These are phyloP conservation scores for Pichia sp. DNA, from an alignment of 1,139 yeast species.

Conservation along the genomic window DNA sequence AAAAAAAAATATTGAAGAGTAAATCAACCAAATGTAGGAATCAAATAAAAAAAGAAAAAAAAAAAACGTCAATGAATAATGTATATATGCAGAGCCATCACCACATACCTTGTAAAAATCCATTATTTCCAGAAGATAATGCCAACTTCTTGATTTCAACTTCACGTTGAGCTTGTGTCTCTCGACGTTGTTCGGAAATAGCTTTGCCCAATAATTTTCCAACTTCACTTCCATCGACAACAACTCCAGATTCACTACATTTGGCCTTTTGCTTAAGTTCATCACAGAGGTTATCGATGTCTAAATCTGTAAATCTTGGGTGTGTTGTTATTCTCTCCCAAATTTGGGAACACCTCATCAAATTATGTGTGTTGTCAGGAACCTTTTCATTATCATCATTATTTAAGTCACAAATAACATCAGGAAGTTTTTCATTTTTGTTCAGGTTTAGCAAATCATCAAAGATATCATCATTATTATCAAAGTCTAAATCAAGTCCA, in stretches of 20 bases:
- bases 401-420: background rate
- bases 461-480: constrained; percentile 14
- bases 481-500: constrained; percentile 1
- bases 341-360: constrained; percentile 76
- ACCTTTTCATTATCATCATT: constrained; percentile 38
- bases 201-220: constrained; percentile 30
- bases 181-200: constrained; percentile 3
- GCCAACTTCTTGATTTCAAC: constrained; percentile 2
- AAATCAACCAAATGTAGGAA: background rate
- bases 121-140: background rate
- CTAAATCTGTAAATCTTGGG: constrained; percentile 88
- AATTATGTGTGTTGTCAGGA: constrained; percentile 45
- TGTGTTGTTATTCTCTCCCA: constrained; percentile 96
- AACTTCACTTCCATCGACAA: constrained; percentile 73
- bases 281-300: constrained; percentile 84
- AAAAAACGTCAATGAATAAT: background rate
- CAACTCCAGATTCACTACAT: constrained; percentile 89
- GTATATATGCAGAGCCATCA: constrained; percentile 1
- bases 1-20: too few relatives aligned
- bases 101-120: constrained; percentile 7
- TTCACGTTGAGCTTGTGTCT: background rate
- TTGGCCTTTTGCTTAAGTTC: constrained; percentile 92
- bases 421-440: background rate
- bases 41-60: background rate
- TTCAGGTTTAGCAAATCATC: constrained; percentile 12